These are phyloP conservation scores for Xerocomus brunneocitrinus DNA, from an alignment of 768 basidiomycete species.

Conservation along the genomic window DNA sequence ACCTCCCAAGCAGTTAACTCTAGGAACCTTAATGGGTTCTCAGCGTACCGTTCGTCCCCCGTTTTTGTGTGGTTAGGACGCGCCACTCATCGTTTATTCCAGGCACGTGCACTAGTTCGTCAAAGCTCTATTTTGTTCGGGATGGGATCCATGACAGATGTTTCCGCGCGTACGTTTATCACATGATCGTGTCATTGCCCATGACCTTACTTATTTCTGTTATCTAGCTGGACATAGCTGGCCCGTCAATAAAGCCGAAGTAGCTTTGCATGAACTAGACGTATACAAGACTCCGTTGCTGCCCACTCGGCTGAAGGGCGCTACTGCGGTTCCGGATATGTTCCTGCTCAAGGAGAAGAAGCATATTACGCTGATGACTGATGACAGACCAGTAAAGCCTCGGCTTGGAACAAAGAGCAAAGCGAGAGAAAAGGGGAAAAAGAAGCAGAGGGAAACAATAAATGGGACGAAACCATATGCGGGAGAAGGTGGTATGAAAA, in stretches of 20 bases:
- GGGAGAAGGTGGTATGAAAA: conserved; percentile 76
- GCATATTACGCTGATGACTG: conserved; percentile 54
- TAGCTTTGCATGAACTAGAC: conserved; percentile 66
- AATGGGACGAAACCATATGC: conserved; percentile 73
- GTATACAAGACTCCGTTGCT: conserved; percentile 76
- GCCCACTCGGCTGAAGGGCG: conserved; percentile 49
- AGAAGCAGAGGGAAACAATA: conserved; percentile 31
- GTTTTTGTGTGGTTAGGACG: not conserved
- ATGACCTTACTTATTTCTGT: conserved; percentile 12
- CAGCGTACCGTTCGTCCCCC: conserved; percentile 47
- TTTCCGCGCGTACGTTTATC: conserved; percentile 29
- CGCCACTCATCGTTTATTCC: conserved; percentile 6
- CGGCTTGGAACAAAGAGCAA: conserved; percentile 42
- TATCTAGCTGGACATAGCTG: conserved; percentile 23
- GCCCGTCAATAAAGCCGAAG: conserved; percentile 53
- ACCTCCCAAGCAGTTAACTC: conserved; percentile 38
- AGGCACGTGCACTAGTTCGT: conserved; percentile 49
- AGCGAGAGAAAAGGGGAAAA: conserved; percentile 35
- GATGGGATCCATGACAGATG: conserved; percentile 32
- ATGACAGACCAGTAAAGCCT: conserved; percentile 47
- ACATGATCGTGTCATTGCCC: conserved; percentile 2
- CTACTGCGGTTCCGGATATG: conserved; percentile 51
- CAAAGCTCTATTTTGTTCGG: conserved; percentile 52
- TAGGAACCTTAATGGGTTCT: conserved; percentile 56
- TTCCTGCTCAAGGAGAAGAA: conserved; percentile 50